These are phyloP conservation scores for Xylaria polymorpha DNA, from an alignment of 2,329 filamentous ascomycete species.

Conservation along the genomic window DNA sequence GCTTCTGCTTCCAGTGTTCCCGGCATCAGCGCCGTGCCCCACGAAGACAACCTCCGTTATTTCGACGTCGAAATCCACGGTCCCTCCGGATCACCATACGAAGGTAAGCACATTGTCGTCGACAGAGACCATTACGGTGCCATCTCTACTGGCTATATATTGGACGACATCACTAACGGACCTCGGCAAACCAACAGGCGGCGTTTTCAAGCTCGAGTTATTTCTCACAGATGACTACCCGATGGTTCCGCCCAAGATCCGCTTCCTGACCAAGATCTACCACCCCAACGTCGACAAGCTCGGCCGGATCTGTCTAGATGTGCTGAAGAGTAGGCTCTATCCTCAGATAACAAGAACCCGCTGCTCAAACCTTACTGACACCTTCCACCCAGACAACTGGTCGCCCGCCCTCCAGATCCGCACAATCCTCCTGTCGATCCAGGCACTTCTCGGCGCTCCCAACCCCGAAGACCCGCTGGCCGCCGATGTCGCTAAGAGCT, in stretches of 20 bases:
- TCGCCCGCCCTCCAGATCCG: constrained; percentile 97
- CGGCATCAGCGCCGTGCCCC: constrained; percentile 93
- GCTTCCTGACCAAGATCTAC: constrained; percentile 98
- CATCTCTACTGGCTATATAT: neutral
- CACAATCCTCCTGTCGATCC: constrained; percentile 98
- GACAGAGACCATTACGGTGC: neutral
- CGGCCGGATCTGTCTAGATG: constrained; percentile 95
- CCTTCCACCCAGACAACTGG: constrained; percentile 82
- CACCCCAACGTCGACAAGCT: constrained; percentile 99
- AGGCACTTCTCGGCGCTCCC: constrained; percentile 92
- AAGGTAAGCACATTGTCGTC: constrained; percentile 69
- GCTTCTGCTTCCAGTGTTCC: constrained; percentile 74
- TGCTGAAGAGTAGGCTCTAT: constrained; percentile 82
- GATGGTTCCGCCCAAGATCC: constrained; percentile 98
- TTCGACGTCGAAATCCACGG: constrained; percentile 98
- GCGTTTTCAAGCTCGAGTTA: constrained; percentile 95
- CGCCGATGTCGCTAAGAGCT: constrained; percentile 95
- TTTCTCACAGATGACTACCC: constrained; percentile 99
- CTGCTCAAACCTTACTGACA: constrained; percentile 15
- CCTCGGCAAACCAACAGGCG: constrained; percentile 59
- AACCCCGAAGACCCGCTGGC: constrained; percentile 99
- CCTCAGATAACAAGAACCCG: neutral
- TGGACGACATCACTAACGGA: neutral
- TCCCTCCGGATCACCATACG: constrained; percentile 91
- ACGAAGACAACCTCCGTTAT: constrained; percentile 97